These are phyloP conservation scores for Lactuca sativa DNA, from an alignment of 129 eudicot species.

Conservation along the genomic window DNA sequence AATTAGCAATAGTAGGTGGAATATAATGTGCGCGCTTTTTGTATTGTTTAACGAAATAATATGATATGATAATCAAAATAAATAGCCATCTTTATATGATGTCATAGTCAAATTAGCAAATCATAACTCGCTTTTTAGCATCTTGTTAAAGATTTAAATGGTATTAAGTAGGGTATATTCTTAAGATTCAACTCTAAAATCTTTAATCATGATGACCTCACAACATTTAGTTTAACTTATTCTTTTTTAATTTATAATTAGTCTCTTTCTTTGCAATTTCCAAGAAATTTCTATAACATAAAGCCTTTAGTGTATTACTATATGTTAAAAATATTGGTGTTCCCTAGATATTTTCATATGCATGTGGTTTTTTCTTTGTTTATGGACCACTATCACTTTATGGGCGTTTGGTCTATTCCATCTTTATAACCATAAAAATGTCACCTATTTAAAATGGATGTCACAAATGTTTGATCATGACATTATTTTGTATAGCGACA, in stretches of 20 bases:
- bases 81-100: not conserved
- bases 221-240: not conserved
- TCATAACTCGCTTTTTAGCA: not conserved
- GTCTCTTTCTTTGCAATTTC: not conserved
- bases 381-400: slow-evolving; percentile 1
- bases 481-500: not conserved
- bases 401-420: slow-evolving; percentile 21
- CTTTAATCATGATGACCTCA: not conserved
- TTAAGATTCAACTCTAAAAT: not conserved
- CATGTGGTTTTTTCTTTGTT: slow-evolving; percentile 20
- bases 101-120: not conserved
- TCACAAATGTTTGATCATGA: not conserved
- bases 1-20: too few relatives aligned
- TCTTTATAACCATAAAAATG: not conserved
- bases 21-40: too few relatives aligned
- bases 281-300: not conserved
- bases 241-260: not conserved
- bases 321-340: slow-evolving; percentile 22
- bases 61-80: not conserved
- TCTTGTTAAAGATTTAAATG: too few relatives aligned
- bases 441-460: not conserved
- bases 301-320: not conserved
- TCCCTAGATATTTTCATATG: slow-evolving; percentile 2
- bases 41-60: too few relatives aligned
- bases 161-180: not conserved